Evolutionary conservation across 75 land plant genomes (phyloP).

Genomic region (Selaginella tamariscina): DNA sequence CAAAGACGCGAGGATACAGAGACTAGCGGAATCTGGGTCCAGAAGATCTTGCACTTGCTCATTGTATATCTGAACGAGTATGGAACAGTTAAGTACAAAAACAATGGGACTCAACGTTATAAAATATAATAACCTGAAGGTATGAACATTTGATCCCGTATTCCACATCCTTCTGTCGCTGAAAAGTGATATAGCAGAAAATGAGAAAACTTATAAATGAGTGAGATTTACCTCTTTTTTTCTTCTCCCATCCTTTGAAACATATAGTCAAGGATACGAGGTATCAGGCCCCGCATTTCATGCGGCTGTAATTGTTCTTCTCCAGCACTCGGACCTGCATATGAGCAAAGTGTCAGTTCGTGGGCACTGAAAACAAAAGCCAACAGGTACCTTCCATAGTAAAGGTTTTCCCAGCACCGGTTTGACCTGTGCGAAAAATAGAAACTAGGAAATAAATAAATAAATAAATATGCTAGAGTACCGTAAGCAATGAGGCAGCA

Average conservation of each 20-base stretch:
- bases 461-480: neutral
- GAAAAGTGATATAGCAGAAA: neutral
- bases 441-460: neutral
- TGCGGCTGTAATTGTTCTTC: neutral
- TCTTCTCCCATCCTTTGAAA: slow-evolving; percentile 17
- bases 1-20: slow-evolving; percentile 15
- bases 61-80: slow-evolving; percentile 20
- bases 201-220: neutral
- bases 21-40: slow-evolving; percentile 16
- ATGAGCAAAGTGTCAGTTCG: neutral
- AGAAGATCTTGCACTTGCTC: slow-evolving; percentile 22
- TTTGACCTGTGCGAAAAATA: slow-evolving; percentile 14
- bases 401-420: slow-evolving; percentile 24
- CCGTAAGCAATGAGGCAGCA: slow-evolving; percentile 26
- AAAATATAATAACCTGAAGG: slow-evolving; percentile 14
- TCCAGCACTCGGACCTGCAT: neutral
- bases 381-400: slow-evolving; percentile 20
- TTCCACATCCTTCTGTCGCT: slow-evolving; percentile 10
- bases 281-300: slow-evolving; percentile 20
- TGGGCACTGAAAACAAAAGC: neutral
- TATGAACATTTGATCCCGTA: slow-evolving; percentile 17
- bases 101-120: neutral
- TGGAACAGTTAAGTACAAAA: neutral
- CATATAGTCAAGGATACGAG: slow-evolving; percentile 20
- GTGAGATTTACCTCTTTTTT: neutral